Conservation (phyloP, 2,329 filamentous ascomycete genomes). For the Albophoma yamanashiensis region DNA sequence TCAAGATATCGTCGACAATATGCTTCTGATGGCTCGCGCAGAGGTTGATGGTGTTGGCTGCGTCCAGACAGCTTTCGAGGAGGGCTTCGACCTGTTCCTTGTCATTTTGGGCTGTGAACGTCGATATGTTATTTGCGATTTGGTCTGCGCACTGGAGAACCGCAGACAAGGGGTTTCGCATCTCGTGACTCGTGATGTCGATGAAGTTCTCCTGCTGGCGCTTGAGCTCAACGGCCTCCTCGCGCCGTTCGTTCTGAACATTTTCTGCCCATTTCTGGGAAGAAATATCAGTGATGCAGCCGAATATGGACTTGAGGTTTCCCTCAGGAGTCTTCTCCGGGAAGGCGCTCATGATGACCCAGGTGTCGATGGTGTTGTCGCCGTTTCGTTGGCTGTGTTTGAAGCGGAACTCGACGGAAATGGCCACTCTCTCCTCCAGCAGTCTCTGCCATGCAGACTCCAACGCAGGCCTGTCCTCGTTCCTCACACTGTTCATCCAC, state of each 20-base stretch:
- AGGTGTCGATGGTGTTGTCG: slow-evolving; percentile 54
- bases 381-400: slow-evolving; percentile 55
- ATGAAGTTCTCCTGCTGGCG: slow-evolving; percentile 62
- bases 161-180: slow-evolving; percentile 66
- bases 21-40: slow-evolving; percentile 72
- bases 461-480: slow-evolving; percentile 52
- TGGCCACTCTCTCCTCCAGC: slow-evolving; percentile 47
- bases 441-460: slow-evolving; percentile 52
- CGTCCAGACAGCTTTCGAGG: slow-evolving; percentile 52
- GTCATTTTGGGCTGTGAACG: slow-evolving; percentile 25
- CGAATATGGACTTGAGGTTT: slow-evolving; percentile 63
- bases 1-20: slow-evolving; percentile 58
- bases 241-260: slow-evolving; percentile 64
- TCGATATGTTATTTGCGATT: slow-evolving; percentile 42
- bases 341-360: slow-evolving; percentile 68
- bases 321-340: slow-evolving; percentile 58
- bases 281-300: slow-evolving; percentile 76
- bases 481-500: slow-evolving; percentile 64
- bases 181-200: slow-evolving; percentile 64
- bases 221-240: slow-evolving; percentile 75
- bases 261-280: slow-evolving; percentile 78
- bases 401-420: slow-evolving; percentile 67
- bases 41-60: slow-evolving; percentile 70
- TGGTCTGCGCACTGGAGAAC: slow-evolving; percentile 70
- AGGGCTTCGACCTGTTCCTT: slow-evolving; percentile 35